Base-by-base conservation (phyloP, 805 yeast species). In the Millerozyma miso region DNA sequence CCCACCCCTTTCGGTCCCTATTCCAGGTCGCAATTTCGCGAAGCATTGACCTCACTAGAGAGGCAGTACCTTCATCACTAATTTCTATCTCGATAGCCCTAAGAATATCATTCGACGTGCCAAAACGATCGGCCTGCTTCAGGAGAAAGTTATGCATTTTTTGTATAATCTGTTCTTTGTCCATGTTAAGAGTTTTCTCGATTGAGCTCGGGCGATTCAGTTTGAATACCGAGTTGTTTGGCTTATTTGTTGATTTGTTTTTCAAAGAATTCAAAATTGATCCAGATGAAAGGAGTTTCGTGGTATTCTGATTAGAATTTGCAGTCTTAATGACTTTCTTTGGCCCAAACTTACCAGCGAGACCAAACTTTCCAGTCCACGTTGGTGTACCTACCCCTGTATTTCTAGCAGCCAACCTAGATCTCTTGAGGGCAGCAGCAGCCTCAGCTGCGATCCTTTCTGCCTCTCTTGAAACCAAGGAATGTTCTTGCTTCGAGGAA, bases 341-440 rank as follows among this genome's bases (percentile, higher is more conserved):
- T 38, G 57, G 65, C 2, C 56, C 54, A 23, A 70, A 62, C 50
- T 71, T 76, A 1, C 96, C 97, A 0, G 96, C 96, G 15, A 67
- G 61, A 0, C 99, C 99, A 69, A 83, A 88, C 51, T 78, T 79
- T 0, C 99, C 99, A 0, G 99, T 91, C 95, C 97, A 93, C 0
- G 99, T 91, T 0, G 97, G 98, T 0, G 85, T 81, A 3, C 96
- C 96, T 23, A 90, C 70, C 19, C 53, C 58, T 38, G 56, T 67
- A 41, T 59, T 60, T 16, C 74, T 51, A 1, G 89, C 71, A 17
- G 65, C 58, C 37, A 65, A 70, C 33, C 89, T 63, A 0, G 96
- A 87, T 45, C 77, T 76, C 41, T 77, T 70, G 43, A 86, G 60
- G 0, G 82, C 83, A 15, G 65, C 66, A 0, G 81, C 69, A 0